Conservation (phyloP, 768 basidiomycete genomes). For the Xanthoconium stramineum region DNA sequence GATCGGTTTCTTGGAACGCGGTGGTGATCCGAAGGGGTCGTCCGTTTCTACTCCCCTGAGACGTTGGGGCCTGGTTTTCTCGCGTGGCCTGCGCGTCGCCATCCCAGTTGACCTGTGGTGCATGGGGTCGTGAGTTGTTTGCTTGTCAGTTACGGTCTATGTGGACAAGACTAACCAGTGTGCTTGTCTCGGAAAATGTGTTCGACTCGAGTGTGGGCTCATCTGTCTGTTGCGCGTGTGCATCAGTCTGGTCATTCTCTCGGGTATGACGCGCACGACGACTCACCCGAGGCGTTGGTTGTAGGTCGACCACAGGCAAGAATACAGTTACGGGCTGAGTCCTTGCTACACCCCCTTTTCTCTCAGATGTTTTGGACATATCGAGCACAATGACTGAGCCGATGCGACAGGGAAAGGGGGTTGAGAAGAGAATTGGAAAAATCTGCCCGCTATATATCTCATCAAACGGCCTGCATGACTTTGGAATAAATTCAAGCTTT, state of each 20-base stretch:
- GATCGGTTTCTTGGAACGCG: slow-evolving; percentile 3
- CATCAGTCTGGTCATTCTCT: not conserved
- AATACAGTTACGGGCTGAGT: not conserved
- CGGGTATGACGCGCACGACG: not conserved
- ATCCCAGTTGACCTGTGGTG: slow-evolving; percentile 2
- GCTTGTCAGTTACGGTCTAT: not conserved
- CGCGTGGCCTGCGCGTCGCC: not conserved
- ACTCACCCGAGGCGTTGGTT: not conserved
- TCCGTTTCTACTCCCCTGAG: not conserved
- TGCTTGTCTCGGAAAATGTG: slow-evolving; percentile 13
- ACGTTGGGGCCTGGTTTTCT: not conserved
- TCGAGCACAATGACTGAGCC: not conserved
- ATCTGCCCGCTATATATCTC: not conserved
- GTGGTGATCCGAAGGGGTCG: slow-evolving; percentile 10
- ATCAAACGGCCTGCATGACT: not conserved
- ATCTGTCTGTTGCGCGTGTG: not conserved
- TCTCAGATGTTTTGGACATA: no score
- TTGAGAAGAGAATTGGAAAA: no score
- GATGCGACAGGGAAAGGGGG: not conserved
- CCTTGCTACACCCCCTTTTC: no score
- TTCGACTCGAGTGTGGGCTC: not conserved
- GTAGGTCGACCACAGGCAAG: not conserved
- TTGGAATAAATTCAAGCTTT: no score
- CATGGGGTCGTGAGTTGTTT: not conserved
- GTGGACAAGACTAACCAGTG: slow-evolving; percentile 6